Base-by-base conservation (phyloP, 805 yeast genomes). In the Candida ortonii region DNA sequence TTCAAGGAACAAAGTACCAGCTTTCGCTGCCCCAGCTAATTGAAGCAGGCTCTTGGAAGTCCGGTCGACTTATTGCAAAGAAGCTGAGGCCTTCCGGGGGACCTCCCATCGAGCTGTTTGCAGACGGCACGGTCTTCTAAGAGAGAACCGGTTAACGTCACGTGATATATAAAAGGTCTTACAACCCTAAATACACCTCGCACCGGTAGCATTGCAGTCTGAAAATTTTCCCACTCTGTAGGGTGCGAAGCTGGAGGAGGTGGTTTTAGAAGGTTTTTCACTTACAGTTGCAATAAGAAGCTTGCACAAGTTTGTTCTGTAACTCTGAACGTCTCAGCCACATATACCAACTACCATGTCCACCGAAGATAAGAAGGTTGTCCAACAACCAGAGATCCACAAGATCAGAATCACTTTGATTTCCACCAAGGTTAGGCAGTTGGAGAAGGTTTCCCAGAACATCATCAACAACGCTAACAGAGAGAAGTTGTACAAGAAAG, bases 361-460 rank as follows among this genome's bases (percentile, higher is more conserved):
- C 30, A 84, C 81, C 70, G 93, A 84, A 70, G 86, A 86, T 70
- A 87, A 78, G 70, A 76, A 70, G 61, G 86, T 80, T 70, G 87
- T 76, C 70, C 80, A 76, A 65, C 83, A 78, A 68, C 80, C 78
- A 67, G 80, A 78, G 67, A 74, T 85, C 78, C 86, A 83, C 82
- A 90, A 89, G 84, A 89, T 93, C 78, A 89, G 97, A 83, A 89
- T 93, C 75, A 88, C 97, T 68, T 80, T 93, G 78, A 88, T 95
- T 68, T 93, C 98, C 59, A 87, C 96, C 80, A 88, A 90, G 79
- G 96, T 93, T 65, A 86, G 88, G 83, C 93, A 85, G 74, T 80
- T 93, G 68, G 98, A 93, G 80, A 84, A 83, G 71, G 97, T 93
- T 62, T 87, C 94, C 61, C 76, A 81, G 63, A 84, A 80, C 84